Conservation (phyloP, 768 basidiomycete genomes). For the Boletus edulis region DNA sequence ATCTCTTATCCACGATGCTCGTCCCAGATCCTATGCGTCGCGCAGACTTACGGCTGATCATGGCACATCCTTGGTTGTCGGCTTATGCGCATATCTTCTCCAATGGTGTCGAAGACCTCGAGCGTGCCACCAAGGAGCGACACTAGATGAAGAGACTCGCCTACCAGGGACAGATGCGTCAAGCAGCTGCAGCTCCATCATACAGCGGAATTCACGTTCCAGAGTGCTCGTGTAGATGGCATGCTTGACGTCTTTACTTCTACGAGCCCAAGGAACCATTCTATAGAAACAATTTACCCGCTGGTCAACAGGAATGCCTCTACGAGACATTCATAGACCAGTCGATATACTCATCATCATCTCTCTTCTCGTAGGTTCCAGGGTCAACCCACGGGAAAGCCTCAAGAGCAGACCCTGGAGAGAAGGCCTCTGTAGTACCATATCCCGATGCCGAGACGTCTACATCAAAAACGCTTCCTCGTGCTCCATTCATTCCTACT, state of each 20-base stretch:
- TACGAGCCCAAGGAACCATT: conserved; percentile 38
- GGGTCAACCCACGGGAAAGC: too few relatives aligned
- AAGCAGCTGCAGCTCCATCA: conserved; percentile 29
- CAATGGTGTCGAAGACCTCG: conserved; percentile 73
- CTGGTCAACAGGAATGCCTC: conserved; percentile 63
- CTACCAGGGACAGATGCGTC: conserved; percentile 78
- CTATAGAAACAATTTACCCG: conserved; percentile 50
- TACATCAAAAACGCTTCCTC: too few relatives aligned
- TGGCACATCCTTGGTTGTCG: conserved; percentile 85
- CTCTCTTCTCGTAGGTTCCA: too few relatives aligned
- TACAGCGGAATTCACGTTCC: conserved; percentile 41
- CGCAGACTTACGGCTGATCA: conserved; percentile 72
- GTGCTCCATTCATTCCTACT: too few relatives aligned
- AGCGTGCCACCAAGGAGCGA: conserved; percentile 76
- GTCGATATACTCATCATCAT: conserved; percentile 41
- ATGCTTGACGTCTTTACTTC: conserved; percentile 34
- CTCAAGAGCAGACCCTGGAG: too few relatives aligned
- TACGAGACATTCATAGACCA: conserved; percentile 73
- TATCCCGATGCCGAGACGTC: too few relatives aligned
- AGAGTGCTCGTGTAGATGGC: conserved; percentile 56
- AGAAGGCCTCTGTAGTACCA: too few relatives aligned
- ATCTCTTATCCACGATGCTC: conserved; percentile 88
- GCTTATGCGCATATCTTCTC: conserved; percentile 52
- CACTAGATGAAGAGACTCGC: conserved; percentile 81
- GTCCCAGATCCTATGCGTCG: conserved; percentile 87